Evolutionary conservation across 352 stramenopile species (phyloP).

Genomic region (Phytopythium ostracodes): DNA sequence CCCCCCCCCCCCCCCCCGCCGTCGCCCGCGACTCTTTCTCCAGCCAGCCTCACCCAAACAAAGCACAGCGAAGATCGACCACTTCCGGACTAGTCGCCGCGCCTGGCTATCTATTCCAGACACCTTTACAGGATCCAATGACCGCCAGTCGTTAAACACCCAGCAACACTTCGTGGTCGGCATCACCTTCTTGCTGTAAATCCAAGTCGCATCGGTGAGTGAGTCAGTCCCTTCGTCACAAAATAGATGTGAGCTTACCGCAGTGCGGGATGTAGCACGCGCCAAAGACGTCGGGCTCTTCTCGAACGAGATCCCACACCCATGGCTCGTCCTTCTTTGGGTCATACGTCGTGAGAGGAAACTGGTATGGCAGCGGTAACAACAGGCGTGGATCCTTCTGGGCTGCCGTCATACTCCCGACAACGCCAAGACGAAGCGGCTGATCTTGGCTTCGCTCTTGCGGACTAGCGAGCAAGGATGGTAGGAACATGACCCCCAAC

Average conservation of each 20-base stretch:
- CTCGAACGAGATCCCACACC: conserved; percentile 73
- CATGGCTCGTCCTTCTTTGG: conserved; percentile 70
- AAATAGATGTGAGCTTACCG: background rate
- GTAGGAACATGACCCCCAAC: conserved; percentile 72
- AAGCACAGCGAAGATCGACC: background rate
- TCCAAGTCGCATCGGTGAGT: background rate
- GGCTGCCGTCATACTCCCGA: conserved; percentile 21
- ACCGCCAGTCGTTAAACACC: background rate
- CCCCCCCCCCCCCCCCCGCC: background rate
- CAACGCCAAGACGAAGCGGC: conserved; percentile 21
- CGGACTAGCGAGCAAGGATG: conserved; percentile 17
- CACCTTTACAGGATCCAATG: background rate
- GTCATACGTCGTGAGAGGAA: conserved; percentile 68
- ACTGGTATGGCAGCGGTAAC: conserved; percentile 61
- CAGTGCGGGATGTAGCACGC: conserved; percentile 58
- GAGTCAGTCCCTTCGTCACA: background rate
- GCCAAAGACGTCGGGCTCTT: conserved; percentile 65
- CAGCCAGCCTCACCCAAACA: background rate
- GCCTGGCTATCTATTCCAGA: background rate
- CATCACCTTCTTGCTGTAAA: background rate
- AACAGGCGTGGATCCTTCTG: conserved; percentile 8
- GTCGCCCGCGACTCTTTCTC: background rate
- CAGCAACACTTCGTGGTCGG: background rate
- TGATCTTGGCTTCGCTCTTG: background rate
- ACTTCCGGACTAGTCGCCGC: background rate